Evolutionary conservation across 805 yeast species (phyloP), one percentile per base, ranked within the genome.

Genomic region (Nakazawaea ernobii): DNA sequence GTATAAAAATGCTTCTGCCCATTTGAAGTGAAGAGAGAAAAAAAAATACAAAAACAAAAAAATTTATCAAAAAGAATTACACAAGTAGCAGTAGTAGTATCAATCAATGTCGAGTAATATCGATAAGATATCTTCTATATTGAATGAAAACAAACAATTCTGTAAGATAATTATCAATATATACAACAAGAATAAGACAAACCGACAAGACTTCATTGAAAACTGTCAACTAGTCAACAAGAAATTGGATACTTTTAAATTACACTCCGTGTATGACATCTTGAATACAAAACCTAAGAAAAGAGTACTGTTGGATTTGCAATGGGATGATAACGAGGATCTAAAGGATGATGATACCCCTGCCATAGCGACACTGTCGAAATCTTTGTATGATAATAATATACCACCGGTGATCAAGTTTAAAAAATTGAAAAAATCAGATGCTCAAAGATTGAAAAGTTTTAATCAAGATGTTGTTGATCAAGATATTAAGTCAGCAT

Each of bases 1-100:
- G 35, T 94, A 88, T 62, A 89, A 87, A 60, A 86, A 89, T 61
- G 96, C 96, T 5, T 69, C 84, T 15, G 97, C 97, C 1, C 97
- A 91, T 65, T 73, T 91, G 61, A 76, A 83, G 45, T 50, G 27
- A 30, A 8, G 33, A 42, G n/a, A n/a, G n/a, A 24, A 42, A 42
- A 32, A 33, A 32, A 17, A 17, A 3, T 15, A 32, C n/a, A 20
- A 32, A 41, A 11, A 14, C 8, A 8, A 40, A 17, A 42, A 11
- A 32, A 42, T 20, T 20, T 20, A 32, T 6, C 17, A 32, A 42
- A 32, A 32, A 15, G 2, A n/a, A 17, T 9, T 9, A 4, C 17
- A 10, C 6, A 10, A 30, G 32, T 10, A 30, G 6, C 6, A 10
- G 10, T 10, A 3, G n/a, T 30, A 10, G n/a, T 30, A 13, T 30